Evolutionary conservation across 495 filamentous ascomycete species (phyloP).

Genomic region (Hyphodiscus hymeniophilus): DNA sequence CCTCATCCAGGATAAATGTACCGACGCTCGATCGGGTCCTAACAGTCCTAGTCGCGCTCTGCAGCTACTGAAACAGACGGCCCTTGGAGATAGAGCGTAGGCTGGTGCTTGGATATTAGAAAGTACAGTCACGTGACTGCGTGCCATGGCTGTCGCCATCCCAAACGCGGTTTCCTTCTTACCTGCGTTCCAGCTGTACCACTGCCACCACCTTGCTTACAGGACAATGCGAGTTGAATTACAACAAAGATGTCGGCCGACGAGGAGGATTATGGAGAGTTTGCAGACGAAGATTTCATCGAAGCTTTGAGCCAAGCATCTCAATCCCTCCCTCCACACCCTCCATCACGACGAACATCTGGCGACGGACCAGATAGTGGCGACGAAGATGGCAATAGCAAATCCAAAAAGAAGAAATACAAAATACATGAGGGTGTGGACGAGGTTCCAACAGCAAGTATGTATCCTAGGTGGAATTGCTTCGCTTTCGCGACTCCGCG

Average conservation of each 20-base stretch:
- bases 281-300: slow-evolving; percentile 22
- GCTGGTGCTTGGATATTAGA: too few relatives aligned
- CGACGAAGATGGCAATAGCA: slow-evolving; percentile 9
- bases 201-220: not conserved
- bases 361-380: slow-evolving; percentile 3
- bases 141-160: too few relatives aligned
- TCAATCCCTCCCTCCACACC: slow-evolving; percentile 16
- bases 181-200: too few relatives aligned
- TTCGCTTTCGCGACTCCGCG: too few relatives aligned
- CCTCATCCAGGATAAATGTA: too few relatives aligned
- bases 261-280: slow-evolving; percentile 22
- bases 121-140: too few relatives aligned
- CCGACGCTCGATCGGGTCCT: too few relatives aligned
- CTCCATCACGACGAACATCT: slow-evolving; percentile 1
- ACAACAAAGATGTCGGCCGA: slow-evolving; percentile 7
- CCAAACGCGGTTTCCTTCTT: too few relatives aligned
- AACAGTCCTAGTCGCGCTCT: too few relatives aligned
- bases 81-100: too few relatives aligned
- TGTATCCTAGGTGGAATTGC: too few relatives aligned
- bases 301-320: slow-evolving; percentile 19
- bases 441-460: slow-evolving; percentile 4
- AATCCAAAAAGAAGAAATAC: slow-evolving; percentile 20
- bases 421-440: slow-evolving; percentile 17
- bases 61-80: too few relatives aligned
- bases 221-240: not conserved